Evolutionary conservation across 805 yeast species (phyloP), one percentile per base, ranked within the genome.

Genomic region (Lachancea lanzarotensis): DNA sequence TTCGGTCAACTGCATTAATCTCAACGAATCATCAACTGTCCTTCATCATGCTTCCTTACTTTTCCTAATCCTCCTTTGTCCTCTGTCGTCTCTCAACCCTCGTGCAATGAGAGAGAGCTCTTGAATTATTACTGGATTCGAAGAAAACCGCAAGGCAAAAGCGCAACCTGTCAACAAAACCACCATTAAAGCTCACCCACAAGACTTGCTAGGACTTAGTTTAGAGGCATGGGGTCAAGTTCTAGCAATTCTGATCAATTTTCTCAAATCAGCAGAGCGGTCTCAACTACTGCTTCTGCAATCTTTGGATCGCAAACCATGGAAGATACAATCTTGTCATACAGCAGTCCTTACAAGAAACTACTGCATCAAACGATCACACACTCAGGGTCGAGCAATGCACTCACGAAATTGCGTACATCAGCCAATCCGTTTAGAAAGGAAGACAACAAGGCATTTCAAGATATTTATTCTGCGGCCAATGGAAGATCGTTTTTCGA

Each of bases 231-330:
- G 46, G 38, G 40, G 18, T 25, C 42, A 36, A 60, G 37, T 15
- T 38, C 47, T 16, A 38, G 25, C 41, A 37, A 45, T 18, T 54
- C 54, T 42, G 61, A 58, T 25, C 55, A 56, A 27, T 33, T 72
- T 7, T 46, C 68, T 10, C 59, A 70, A 45, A 52, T 75, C 34
- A 70, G 76, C 10, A 71, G 68, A 48, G 74, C 79, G 2, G 69
- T 78, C 36, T 73, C 79, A 0, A 71, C 79, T 2, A 76, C 82
- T 1, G 82, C 82, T 1, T 71, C 80, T 9, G 78, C 75, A 1
- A 51, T 78, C 20, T 72, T 76, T 36, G 78, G 74, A 27, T 68
- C 76, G 1, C 53, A 71, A 37, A 56, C 56, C 29, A 52, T 62
- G 26, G 66, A 63, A 30, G 66, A 61, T 36, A 59, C 68, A 1